Evolutionary conservation across 1,139 yeast genomes (phyloP).

Genomic region (Arxiozyma telluris): DNA sequence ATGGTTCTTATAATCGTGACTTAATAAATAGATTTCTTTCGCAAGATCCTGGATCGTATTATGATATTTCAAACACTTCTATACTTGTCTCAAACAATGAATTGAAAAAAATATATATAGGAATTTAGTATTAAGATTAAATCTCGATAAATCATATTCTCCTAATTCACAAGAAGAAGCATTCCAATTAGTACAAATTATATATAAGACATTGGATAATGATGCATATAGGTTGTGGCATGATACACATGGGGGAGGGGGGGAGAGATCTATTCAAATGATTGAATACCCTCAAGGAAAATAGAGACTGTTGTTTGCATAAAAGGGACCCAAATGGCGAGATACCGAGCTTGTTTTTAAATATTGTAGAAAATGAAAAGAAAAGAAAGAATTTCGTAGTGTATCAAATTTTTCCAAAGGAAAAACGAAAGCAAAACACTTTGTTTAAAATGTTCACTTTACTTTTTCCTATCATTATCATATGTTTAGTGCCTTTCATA

Average conservation of each 20-base stretch:
- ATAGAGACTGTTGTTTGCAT: neutral
- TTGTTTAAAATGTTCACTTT: neutral
- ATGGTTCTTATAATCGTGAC: too few species aligned
- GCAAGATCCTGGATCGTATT: conserved; percentile 35
- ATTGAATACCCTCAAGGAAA: neutral
- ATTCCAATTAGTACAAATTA: conserved; percentile 77
- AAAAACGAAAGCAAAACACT: conserved; percentile 1
- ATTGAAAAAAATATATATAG: conserved; percentile 1
- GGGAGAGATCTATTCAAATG: conserved; percentile 65
- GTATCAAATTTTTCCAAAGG: conserved; percentile 2
- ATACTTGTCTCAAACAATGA: conserved; percentile 18
- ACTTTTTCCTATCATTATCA: conserved; percentile 2
- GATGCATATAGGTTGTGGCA: conserved; percentile 61
- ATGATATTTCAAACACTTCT: conserved; percentile 42
- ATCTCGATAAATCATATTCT: conserved; percentile 1
- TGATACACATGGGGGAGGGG: conserved; percentile 89
- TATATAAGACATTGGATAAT: conserved; percentile 79
- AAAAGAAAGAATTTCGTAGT: conserved; percentile 2
- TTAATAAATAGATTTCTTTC: neutral
- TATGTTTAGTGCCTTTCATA: conserved; percentile 2
- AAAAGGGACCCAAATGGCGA: conserved; percentile 38
- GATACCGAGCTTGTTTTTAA: conserved; percentile 18
- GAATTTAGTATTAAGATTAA: neutral
- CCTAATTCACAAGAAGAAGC: conserved; percentile 60
- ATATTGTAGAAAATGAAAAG: neutral